Evolutionary conservation across 2,329 filamentous ascomycete genomes (phyloP).

Genomic region (Penicillium sp.): DNA sequence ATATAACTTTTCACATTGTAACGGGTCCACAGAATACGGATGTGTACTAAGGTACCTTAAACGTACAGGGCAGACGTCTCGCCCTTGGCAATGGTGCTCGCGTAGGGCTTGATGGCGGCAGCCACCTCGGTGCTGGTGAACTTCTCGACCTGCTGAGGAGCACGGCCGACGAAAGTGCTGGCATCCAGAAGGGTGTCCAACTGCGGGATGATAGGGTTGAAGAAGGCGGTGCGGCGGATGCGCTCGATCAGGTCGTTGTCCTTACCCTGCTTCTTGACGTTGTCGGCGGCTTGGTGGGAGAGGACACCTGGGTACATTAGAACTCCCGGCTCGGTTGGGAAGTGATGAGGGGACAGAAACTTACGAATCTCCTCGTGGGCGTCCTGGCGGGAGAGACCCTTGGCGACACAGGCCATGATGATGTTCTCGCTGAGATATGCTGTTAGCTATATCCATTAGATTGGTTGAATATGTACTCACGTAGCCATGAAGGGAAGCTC

Average conservation of each 20-base stretch:
- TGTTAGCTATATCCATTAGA: constrained; percentile 13
- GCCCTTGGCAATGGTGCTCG: constrained; percentile 28
- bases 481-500: constrained; percentile 85
- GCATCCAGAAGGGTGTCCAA: constrained; percentile 60
- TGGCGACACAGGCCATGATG: constrained; percentile 67
- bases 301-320: constrained; percentile 47
- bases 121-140: constrained; percentile 46
- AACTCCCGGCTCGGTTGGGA: not conserved
- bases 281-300: constrained; percentile 62
- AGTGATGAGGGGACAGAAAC: constrained; percentile 3
- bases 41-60: constrained; percentile 16
- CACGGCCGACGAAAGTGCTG: constrained; percentile 51
- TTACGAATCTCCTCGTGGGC: constrained; percentile 74
- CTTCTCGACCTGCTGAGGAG: constrained; percentile 46
- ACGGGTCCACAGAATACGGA: not conserved
- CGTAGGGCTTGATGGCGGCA: constrained; percentile 42
- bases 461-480: constrained; percentile 29
- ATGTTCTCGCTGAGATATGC: constrained; percentile 39
- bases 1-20: constrained; percentile 3
- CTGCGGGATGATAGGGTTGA: constrained; percentile 60
- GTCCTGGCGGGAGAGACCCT: constrained; percentile 65
- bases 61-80: constrained; percentile 37
- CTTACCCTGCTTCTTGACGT: constrained; percentile 64
- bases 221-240: constrained; percentile 65
- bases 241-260: constrained; percentile 73